These are phyloP conservation scores for Trametopsis cervina DNA, from an alignment of 768 basidiomycete genomes.

Conservation along the genomic window DNA sequence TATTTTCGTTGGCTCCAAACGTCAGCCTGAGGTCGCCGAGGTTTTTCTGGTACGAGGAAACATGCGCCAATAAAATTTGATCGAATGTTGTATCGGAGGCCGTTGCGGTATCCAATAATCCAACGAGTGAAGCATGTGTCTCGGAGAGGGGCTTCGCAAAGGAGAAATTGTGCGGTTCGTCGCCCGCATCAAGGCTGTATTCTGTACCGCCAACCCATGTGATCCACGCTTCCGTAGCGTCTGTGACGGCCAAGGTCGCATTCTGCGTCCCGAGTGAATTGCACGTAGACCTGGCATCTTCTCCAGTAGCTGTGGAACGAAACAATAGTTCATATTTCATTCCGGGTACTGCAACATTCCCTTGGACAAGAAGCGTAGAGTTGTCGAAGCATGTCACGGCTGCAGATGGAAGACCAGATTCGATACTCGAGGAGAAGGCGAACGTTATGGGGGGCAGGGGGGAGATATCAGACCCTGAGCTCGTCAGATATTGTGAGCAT, in stretches of 20 bases:
- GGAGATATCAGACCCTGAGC: too few relatives aligned
- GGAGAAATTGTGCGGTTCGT: conserved; percentile 45
- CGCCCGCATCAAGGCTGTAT: conserved; percentile 57
- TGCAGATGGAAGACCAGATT: conserved; percentile 43
- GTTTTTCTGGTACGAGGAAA: conserved; percentile 40
- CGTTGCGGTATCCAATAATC: conserved; percentile 24
- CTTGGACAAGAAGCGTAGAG: conserved; percentile 48
- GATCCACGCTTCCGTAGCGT: conserved; percentile 51
- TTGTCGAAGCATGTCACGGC: conserved; percentile 55
- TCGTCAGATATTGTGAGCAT: conserved; percentile 52
- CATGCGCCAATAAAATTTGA: conserved; percentile 39
- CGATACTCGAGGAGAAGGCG: conserved; percentile 37
- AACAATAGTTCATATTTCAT: conserved; percentile 68
- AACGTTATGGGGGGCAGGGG: conserved; percentile 37
- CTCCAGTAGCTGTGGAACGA: conserved; percentile 30
- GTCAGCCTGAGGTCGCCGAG: conserved; percentile 45
- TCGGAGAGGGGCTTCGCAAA: conserved; percentile 61
- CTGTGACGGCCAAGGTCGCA: conserved; percentile 40
- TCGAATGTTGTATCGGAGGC: conserved; percentile 26
- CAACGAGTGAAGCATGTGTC: conserved; percentile 38
- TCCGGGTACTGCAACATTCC: conserved; percentile 42
- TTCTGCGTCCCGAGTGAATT: conserved; percentile 17
- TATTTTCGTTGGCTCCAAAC: too few relatives aligned
- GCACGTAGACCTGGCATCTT: conserved; percentile 26
- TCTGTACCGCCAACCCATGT: conserved; percentile 73